Conservation (phyloP, 164 flowering plant species). For the Liriodendron chinense region DNA sequence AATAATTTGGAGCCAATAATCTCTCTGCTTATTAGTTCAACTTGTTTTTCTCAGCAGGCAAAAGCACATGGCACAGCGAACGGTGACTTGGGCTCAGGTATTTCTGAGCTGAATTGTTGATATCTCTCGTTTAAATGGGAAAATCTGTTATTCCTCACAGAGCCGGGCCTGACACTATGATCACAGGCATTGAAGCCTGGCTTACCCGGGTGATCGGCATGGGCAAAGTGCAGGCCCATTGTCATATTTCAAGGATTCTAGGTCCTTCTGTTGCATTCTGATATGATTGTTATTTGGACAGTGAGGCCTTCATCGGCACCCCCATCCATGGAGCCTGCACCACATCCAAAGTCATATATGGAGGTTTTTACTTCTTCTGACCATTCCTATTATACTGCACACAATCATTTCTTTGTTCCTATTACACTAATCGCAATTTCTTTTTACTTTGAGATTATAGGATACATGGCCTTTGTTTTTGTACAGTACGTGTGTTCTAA, state of each 20-base stretch:
- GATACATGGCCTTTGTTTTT: background rate
- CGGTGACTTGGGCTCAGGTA: conserved; percentile 54
- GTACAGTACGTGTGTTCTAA: background rate
- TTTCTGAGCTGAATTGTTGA: background rate
- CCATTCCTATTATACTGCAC: background rate
- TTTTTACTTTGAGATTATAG: background rate
- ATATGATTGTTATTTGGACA: conserved; percentile 22
- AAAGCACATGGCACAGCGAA: conserved; percentile 50
- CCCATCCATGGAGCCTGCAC: conserved; percentile 52
- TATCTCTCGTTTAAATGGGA: background rate
- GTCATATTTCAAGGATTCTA: background rate
- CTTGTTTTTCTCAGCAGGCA: conserved; percentile 37
- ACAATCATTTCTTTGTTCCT: background rate
- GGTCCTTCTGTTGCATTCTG: background rate
- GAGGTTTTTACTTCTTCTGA: conserved; percentile 45
- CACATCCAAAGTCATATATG: conserved; percentile 82
- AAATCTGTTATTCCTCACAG: no score
- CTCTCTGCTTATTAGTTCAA: background rate
- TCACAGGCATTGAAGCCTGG: background rate
- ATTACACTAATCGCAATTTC: background rate
- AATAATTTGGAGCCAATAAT: background rate
- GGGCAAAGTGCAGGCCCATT: background rate
- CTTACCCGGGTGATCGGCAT: background rate
- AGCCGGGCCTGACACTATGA: background rate
- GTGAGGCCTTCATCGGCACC: conserved; percentile 73